phyloP scores from a whole-genome alignment of 2,329 filamentous ascomycete genomes.

The Cytospora piceicola region DNA sequence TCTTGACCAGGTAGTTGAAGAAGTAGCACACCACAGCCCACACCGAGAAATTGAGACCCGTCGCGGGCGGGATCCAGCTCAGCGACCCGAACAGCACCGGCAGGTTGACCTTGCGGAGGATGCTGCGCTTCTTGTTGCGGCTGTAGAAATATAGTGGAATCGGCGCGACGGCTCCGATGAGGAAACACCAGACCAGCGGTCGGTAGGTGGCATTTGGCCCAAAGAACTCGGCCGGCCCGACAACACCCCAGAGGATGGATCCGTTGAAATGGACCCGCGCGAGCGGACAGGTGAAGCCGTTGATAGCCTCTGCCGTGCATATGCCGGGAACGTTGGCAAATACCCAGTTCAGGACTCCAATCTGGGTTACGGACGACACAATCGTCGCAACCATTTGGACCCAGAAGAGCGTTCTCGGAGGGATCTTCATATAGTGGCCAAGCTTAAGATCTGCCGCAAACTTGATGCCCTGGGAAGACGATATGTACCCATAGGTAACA shows the following conservation, averaged over 20 bases:
- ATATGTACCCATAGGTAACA: conserved; percentile 89
- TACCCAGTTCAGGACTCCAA: conserved; percentile 89
- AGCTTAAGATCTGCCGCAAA: conserved; percentile 87
- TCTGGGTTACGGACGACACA: conserved; percentile 79
- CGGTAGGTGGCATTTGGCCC: conserved; percentile 75
- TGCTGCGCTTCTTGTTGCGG: conserved; percentile 60
- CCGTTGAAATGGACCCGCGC: conserved; percentile 90
- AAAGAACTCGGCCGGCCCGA: conserved; percentile 83
- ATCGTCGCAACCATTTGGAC: conserved; percentile 78
- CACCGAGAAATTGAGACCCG: conserved; percentile 84
- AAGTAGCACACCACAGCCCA: conserved; percentile 85
- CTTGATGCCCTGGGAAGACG: conserved; percentile 85
- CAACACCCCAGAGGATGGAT: conserved; percentile 86
- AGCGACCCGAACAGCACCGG: conserved; percentile 83
- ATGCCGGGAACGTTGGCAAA: conserved; percentile 75
- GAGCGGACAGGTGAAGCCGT: conserved; percentile 86
- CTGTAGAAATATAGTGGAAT: conserved; percentile 75
- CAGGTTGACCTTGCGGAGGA: conserved; percentile 77
- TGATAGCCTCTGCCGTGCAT: conserved; percentile 79
- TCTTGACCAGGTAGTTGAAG: conserved; percentile 79
- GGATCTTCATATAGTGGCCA: conserved; percentile 87
- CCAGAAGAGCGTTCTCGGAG: conserved; percentile 76
- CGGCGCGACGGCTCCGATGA: conserved; percentile 74
- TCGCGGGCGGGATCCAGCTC: conserved; percentile 85
- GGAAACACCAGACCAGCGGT: conserved; percentile 79